phyloP scores from a whole-genome alignment of 2,329 filamentous ascomycete species.

The Akanthomyces dipterigenus region DNA sequence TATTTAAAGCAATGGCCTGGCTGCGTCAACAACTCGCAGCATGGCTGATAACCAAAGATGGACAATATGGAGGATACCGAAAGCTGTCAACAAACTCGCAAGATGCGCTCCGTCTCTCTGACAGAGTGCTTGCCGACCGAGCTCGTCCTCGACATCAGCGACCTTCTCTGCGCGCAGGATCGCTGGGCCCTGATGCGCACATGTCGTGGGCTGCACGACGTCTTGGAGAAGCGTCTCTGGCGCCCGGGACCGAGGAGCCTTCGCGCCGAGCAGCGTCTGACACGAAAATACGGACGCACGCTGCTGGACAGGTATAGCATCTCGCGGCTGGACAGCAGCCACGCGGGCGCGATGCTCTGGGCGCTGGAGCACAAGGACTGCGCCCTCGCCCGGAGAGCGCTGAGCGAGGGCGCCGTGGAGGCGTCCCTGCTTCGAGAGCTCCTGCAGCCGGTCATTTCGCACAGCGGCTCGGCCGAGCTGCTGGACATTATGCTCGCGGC shows the following conservation, averaged over 20 bases:
- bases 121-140: not conserved
- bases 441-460: not conserved
- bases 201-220: not conserved
- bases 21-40: too few species aligned
- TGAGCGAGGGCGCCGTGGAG: too few species aligned
- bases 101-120: not conserved
- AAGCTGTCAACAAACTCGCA: too few species aligned
- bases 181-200: not conserved
- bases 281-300: not conserved
- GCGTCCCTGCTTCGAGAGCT: not conserved
- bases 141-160: not conserved
- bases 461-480: not conserved
- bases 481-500: not conserved
- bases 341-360: not conserved
- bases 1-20: too few species aligned
- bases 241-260: not conserved
- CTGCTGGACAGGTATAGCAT: not conserved
- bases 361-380: not conserved
- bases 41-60: too few species aligned
- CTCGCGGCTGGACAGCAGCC: not conserved
- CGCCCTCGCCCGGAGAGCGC: not conserved
- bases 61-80: too few species aligned
- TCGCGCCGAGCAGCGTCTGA: not conserved
- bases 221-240: not conserved
- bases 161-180: not conserved